These are phyloP conservation scores for Hymenotorrendiella dingleyae DNA, from an alignment of 2,329 filamentous ascomycete species.

Conservation along the genomic window DNA sequence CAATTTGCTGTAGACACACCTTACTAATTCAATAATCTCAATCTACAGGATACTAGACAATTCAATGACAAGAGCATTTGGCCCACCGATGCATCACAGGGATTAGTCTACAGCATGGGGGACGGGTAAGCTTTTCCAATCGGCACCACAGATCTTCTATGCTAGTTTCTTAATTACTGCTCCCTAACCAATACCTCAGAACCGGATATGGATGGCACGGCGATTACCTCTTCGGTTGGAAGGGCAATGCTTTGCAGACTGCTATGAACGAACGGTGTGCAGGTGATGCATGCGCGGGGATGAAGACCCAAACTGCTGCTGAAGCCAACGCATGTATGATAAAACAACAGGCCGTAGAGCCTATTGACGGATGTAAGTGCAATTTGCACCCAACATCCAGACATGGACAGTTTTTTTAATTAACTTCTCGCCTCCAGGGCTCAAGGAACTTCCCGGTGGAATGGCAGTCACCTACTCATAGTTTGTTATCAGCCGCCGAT, in stretches of 20 bases:
- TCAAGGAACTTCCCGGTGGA: no score
- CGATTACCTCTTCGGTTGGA: constrained; percentile 9
- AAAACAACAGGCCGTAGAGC: neutral
- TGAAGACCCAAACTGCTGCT: constrained; percentile 1
- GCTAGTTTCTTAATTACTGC: no score
- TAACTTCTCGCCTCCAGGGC: no score
- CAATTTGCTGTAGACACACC: no score
- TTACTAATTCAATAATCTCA: no score
- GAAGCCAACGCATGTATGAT: constrained; percentile 1
- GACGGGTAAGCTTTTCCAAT: constrained; percentile 38
- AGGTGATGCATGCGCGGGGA: neutral
- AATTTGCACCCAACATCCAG: no score
- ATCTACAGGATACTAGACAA: constrained; percentile 35
- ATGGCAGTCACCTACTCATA: no score
- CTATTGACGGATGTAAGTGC: constrained; percentile 4
- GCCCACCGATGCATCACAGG: constrained; percentile 38
- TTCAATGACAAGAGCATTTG: constrained; percentile 37
- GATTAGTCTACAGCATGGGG: constrained; percentile 38
- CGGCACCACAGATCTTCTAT: no score
- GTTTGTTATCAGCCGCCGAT: no score
- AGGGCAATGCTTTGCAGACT: constrained; percentile 4
- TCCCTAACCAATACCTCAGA: no score
- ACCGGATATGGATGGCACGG: constrained; percentile 4
- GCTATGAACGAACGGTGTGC: constrained; percentile 3
- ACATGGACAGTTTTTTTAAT: no score